Evolutionary conservation across 169 alveolate species (phyloP).

Genomic region (Babesia ovata): DNA sequence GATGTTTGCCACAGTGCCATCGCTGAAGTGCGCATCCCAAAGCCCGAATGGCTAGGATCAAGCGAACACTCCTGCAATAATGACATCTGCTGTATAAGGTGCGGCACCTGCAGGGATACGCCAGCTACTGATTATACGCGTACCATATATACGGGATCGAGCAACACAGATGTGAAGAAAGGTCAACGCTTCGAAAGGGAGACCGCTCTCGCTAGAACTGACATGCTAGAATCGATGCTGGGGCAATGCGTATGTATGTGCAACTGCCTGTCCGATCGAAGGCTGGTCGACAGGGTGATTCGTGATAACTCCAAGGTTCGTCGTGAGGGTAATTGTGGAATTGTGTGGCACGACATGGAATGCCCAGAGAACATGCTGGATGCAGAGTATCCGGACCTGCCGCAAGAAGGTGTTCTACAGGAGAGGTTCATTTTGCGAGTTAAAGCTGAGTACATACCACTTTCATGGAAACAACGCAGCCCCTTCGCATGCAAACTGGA

Average conservation of each 20-base stretch:
- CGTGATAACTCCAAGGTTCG: constrained; percentile 9
- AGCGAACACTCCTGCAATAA: constrained; percentile 47
- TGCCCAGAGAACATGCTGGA: constrained; percentile 3
- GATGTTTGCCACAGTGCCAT: constrained; percentile 61
- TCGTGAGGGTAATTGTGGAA: constrained; percentile 13
- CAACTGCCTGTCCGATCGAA: constrained; percentile 41
- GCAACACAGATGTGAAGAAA: constrained; percentile 9
- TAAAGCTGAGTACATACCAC: constrained; percentile 46
- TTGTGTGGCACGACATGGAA: constrained; percentile 62
- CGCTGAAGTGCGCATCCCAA: constrained; percentile 64
- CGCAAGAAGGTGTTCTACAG: constrained; percentile 39
- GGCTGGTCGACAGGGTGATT: constrained; percentile 42
- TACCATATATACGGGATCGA: not conserved
- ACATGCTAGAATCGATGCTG: constrained; percentile 30
- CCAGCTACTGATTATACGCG: not conserved
- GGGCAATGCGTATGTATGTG: constrained; percentile 61
- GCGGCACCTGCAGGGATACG: constrained; percentile 49
- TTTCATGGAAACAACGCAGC: constrained; percentile 20
- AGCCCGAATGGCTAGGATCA: constrained; percentile 55
- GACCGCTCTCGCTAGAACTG: constrained; percentile 40
- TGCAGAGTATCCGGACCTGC: not conserved
- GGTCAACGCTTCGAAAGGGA: constrained; percentile 35
- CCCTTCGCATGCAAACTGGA: constrained; percentile 61
- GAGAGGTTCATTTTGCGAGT: constrained; percentile 60
- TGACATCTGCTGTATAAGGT: constrained; percentile 58